A percentile compares a stretch with the other conserved stretches of the same genome.
Conservation (phyloP, 2,329 filamentous ascomycete species). For the Metarhizium brunneum region DNA sequence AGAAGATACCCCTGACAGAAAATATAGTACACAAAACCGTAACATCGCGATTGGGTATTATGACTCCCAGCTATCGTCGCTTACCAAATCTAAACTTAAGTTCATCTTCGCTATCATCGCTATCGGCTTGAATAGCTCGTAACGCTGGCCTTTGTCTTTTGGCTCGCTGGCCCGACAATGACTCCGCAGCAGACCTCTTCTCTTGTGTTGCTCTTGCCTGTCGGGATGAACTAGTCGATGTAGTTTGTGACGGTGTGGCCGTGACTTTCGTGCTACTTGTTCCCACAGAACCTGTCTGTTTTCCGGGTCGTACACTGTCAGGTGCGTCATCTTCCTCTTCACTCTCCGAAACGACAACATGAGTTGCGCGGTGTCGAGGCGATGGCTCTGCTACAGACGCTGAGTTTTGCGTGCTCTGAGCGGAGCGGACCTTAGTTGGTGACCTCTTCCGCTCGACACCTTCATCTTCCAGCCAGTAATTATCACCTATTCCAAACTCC, state of each 20-base stretch:
- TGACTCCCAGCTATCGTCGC: conserved; percentile 26
- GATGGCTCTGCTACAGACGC: neutral
- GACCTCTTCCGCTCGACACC: conserved; percentile 19
- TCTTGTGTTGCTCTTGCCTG: conserved; percentile 13
- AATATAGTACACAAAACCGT: neutral
- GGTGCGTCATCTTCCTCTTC: conserved; percentile 14
- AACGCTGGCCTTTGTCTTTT: conserved; percentile 25
- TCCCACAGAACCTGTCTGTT: conserved; percentile 11
- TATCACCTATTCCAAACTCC: conserved; percentile 64
- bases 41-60: neutral
- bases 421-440: neutral
- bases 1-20: conserved; percentile 5
- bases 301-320: neutral
- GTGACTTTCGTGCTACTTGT: conserved; percentile 12
- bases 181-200: conserved; percentile 25
- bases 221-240: conserved; percentile 18
- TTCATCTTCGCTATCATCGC: conserved; percentile 46
- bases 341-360: conserved; percentile 25
- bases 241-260: conserved; percentile 20
- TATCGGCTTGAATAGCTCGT: conserved; percentile 26
- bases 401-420: neutral
- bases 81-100: conserved; percentile 47
- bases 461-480: conserved; percentile 62
- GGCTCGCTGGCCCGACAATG: conserved; percentile 19
- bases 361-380: conserved; percentile 12